A percentile compares a stretch with the other conserved stretches of the same genome.
These are phyloP conservation scores for Globisporangium splendens DNA, from an alignment of 352 stramenopile species.

Conservation along the genomic window DNA sequence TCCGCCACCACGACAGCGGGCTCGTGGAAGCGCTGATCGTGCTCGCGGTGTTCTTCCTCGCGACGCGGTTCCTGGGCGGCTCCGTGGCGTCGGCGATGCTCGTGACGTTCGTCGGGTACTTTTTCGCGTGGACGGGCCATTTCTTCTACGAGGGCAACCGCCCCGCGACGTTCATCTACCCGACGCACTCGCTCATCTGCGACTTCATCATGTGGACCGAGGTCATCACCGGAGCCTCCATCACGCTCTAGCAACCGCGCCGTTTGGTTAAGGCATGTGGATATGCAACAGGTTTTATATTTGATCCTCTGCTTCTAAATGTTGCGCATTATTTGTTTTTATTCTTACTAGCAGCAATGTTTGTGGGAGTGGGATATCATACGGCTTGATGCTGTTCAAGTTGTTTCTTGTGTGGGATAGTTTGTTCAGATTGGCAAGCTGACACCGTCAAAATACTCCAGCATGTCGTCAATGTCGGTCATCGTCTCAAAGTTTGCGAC, in stretches of 20 bases:
- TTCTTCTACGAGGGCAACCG: conserved; percentile 63
- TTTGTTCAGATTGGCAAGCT: conserved; percentile 46
- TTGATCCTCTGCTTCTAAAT: background rate
- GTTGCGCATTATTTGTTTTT: too few relatives aligned
- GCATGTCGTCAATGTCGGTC: conserved; percentile 64
- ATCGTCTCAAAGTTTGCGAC: conserved; percentile 4
- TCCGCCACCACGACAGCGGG: conserved; percentile 37
- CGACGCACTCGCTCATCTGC: conserved; percentile 55
- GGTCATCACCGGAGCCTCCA: conserved; percentile 28
- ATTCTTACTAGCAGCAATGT: background rate
- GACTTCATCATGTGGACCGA: conserved; percentile 61
- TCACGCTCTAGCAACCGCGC: conserved; percentile 33
- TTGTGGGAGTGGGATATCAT: background rate
- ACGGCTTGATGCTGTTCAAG: background rate
- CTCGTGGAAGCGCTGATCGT: conserved; percentile 25
- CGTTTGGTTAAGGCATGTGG: background rate
- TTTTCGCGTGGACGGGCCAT: conserved; percentile 63
- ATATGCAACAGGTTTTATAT: background rate
- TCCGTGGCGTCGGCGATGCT: conserved; percentile 15
- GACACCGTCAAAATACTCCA: conserved; percentile 74
- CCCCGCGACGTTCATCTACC: conserved; percentile 68
- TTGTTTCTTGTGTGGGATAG: background rate
- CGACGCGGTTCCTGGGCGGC: conserved; percentile 32
- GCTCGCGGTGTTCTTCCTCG: conserved; percentile 27
- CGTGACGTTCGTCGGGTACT: conserved; percentile 37